Evolutionary conservation across 2,329 filamentous ascomycete species (phyloP).

Genomic region (Alternaria panax): DNA sequence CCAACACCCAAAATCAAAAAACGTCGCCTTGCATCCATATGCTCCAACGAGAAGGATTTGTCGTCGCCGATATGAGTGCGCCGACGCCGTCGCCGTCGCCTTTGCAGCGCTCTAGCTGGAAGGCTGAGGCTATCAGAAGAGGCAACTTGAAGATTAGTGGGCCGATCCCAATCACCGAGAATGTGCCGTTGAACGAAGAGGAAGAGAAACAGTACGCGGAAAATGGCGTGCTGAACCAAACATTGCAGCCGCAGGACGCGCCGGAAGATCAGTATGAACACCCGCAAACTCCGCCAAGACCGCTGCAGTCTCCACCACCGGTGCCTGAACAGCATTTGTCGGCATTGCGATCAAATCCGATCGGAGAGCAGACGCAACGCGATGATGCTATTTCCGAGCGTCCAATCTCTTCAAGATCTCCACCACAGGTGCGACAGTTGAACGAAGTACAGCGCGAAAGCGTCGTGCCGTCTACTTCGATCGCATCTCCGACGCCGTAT

Average conservation of each 20-base stretch:
- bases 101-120: slow-evolving; percentile 49
- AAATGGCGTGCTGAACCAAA: slow-evolving; percentile 25
- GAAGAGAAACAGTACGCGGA: slow-evolving; percentile 44
- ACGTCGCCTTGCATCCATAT: slow-evolving; percentile 34
- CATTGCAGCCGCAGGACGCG: slow-evolving; percentile 24
- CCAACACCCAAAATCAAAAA: slow-evolving; percentile 21
- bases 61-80: slow-evolving; percentile 42
- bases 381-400: slow-evolving; percentile 14
- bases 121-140: slow-evolving; percentile 49
- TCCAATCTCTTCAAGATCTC: slow-evolving; percentile 23
- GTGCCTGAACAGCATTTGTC: slow-evolving; percentile 15
- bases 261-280: slow-evolving; percentile 20
- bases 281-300: slow-evolving; percentile 23
- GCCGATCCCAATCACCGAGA: slow-evolving; percentile 49
- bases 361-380: slow-evolving; percentile 12
- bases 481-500: slow-evolving; percentile 39
- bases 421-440: slow-evolving; percentile 32
- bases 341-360: slow-evolving; percentile 23
- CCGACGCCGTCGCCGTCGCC: slow-evolving; percentile 28
- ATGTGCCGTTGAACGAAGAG: slow-evolving; percentile 45
- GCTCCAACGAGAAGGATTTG: slow-evolving; percentile 43
- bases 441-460: slow-evolving; percentile 37
- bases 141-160: slow-evolving; percentile 50
- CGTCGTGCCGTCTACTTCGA: slow-evolving; percentile 29
- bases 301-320: slow-evolving; percentile 20